Evolutionary conservation across 345 rosid genomes (phyloP), one percentile per base, ranked within the genome.

Genomic region (Viola odorata): DNA sequence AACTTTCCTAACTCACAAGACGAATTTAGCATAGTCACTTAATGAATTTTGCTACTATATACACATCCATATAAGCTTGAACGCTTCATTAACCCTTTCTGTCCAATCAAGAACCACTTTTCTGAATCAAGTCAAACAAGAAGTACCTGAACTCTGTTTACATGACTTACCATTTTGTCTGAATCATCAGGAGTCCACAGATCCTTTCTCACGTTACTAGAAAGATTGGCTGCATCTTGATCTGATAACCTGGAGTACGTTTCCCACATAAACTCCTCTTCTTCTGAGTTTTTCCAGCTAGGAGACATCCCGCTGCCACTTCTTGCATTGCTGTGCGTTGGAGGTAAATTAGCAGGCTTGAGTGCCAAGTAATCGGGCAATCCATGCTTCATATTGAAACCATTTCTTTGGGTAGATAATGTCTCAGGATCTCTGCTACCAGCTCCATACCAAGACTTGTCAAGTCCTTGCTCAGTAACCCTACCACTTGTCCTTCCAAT

Each of bases 221-320:
- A 63, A 62, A 77, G 60, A 66, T 53, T 71, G 61, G 75, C 63
- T 53, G 73, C 72, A 64, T 80, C 85, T n/a, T 80, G 80, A 69
- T 84, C 87, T 11, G 84, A 72, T 60, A 81, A 67, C 68, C 91
- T 80, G 58, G 96, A 79, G 62, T 83, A 91, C 82, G 84, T 82
- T 12, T 94, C 99, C 99, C 99, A 94, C 85, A 85, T 77, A 72
- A 85, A 94, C 76, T 94, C 97, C 70, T 94, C 97, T 75, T 94
- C 97, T 80, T 90, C 97, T 4, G 95, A 88, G 72, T 88, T 88
- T 69, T 88, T 90, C 97, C 96, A 90, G 87, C 83, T 88, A 67
- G 71, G 72, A 59, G 95, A 75, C 64, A 77, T 70, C 36, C 80
- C 77, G 38, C 72, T 72, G 58, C 69, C 65, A 57, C 73, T 77